Base-by-base conservation (phyloP, 208 protist species). In the Plasmodiophora brassicae region DNA sequence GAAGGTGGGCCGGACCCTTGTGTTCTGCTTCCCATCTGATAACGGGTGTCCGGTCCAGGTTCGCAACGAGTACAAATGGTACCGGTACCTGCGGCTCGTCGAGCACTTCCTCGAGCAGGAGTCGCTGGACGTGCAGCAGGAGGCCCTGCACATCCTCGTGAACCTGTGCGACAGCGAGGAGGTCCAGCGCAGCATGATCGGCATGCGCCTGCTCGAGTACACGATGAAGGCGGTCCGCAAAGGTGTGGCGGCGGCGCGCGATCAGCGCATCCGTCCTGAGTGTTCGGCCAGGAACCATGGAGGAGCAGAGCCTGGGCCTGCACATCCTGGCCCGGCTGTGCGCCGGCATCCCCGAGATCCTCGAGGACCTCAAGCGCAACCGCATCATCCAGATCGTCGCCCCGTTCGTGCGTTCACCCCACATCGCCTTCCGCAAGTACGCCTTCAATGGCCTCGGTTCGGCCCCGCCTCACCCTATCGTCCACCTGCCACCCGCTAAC, bases 81-180 rank as follows among this genome's bases (percentile, higher is more conserved):
- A 78, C n/a, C 5, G 65, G n/a, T 44, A 78, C 65, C n/a, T 78
- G n/a, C 14, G 14, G 14, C 41, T 78, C 10, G 41, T 78, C 65
- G 65, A 78, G 65, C 65, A 78, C n/a, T 78, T 78, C n/a, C 20
- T 78, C 10, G 65, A 38, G n/a, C 65, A 78, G 65, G 65, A 78
- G 65, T 78, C 65, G n/a, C 20, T 32, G 32, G 65, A 78, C 5
- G 65, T 78, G 5, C 65, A 78, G n/a, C 65, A 78, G n/a, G 65
- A 78, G 41, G 65, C 65, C 10, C 65, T 78, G 65, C 65, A 38
- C 10, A 44, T 78, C n/a, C 41, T 78, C 14, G 10, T 78, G n/a
- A 78, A 78, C n/a, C 32, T 78, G 5, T 78, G 65, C n/a, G 65
- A 78, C n/a, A 78, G 5, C 14, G 65, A 78, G 41, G 65, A 78